phyloP scores from a whole-genome alignment of 441 rosid genomes.

The Gossypium armourianum region DNA sequence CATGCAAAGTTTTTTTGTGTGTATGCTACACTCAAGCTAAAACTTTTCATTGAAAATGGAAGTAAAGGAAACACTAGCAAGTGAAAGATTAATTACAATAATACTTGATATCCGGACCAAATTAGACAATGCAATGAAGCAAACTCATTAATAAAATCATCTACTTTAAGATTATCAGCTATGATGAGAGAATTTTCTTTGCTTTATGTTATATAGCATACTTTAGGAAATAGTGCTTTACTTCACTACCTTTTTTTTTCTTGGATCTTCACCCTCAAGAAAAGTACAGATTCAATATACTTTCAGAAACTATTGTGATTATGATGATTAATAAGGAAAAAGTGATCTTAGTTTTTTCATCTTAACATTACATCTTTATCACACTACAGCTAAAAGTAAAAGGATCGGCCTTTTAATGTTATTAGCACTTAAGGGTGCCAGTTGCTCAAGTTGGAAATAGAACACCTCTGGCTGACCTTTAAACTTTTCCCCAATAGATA shows the following conservation, averaged over 20 bases:
- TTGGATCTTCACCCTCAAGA: neutral
- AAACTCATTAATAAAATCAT: neutral
- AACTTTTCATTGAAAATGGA: neutral
- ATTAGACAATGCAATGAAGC: conserved; percentile 3
- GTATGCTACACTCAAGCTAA: conserved; percentile 1
- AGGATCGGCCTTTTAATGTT: neutral
- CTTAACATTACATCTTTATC: neutral
- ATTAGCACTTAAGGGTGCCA: neutral
- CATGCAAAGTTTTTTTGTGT: neutral
- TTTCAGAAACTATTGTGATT: neutral
- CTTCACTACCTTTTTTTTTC: neutral
- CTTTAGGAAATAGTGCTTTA: neutral
- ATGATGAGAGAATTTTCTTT: neutral
- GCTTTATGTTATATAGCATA: neutral
- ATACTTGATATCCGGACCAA: neutral
- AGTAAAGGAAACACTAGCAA: conserved; percentile 3
- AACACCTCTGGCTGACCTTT: neutral
- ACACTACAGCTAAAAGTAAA: conserved; percentile 1
- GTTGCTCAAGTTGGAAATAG: neutral
- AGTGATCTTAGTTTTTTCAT: neutral
- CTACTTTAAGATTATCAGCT: neutral
- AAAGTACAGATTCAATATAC: neutral
- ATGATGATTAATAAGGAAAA: neutral
- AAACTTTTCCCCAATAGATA: neutral
- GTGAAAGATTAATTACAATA: neutral